Percentiles rank a stretch among this genome's conserved stretches.
phyloP scores from a whole-genome alignment of 2,329 filamentous ascomycete species.

The Aspergillus cejpii region DNA sequence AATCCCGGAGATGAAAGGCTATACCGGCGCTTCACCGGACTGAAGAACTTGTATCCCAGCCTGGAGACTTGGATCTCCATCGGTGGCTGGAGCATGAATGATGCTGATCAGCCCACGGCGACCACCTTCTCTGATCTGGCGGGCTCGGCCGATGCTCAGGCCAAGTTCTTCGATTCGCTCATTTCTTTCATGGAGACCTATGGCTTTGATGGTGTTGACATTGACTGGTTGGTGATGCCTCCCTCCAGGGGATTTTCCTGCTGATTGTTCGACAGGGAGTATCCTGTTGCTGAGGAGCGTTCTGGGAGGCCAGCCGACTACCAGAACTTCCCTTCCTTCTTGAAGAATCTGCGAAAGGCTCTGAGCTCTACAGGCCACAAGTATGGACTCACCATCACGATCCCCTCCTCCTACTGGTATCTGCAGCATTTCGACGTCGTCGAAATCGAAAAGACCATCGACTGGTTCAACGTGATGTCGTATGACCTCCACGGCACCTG shows the following conservation, averaged over 20 bases:
- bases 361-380: conserved; percentile 11
- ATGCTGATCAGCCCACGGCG: conserved; percentile 19
- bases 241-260: background rate
- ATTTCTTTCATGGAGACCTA: conserved; percentile 39
- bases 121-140: conserved; percentile 21
- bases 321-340: conserved; percentile 25
- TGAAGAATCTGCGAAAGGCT: conserved; percentile 12
- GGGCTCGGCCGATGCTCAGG: conserved; percentile 10
- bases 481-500: conserved; percentile 28
- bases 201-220: conserved; percentile 43
- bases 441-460: conserved; percentile 8
- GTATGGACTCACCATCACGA: conserved; percentile 16
- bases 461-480: conserved; percentile 28
- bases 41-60: conserved; percentile 26
- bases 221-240: conserved; percentile 35
- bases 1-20: background rate
- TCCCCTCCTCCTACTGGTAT: conserved; percentile 29
- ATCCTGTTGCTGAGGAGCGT: conserved; percentile 34
- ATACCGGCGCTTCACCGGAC: conserved; percentile 18
- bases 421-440: conserved; percentile 24
- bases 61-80: conserved; percentile 35
- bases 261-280: conserved; percentile 24
- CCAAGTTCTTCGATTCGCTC: conserved; percentile 35
- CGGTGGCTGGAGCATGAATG: conserved; percentile 41
- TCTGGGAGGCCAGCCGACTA: conserved; percentile 34